A percentile compares a stretch with the other conserved stretches of the same genome.
These are phyloP conservation scores for Limnomonas spitsbergensis DNA, from an alignment of 139 green algal species.

Conservation along the genomic window DNA sequence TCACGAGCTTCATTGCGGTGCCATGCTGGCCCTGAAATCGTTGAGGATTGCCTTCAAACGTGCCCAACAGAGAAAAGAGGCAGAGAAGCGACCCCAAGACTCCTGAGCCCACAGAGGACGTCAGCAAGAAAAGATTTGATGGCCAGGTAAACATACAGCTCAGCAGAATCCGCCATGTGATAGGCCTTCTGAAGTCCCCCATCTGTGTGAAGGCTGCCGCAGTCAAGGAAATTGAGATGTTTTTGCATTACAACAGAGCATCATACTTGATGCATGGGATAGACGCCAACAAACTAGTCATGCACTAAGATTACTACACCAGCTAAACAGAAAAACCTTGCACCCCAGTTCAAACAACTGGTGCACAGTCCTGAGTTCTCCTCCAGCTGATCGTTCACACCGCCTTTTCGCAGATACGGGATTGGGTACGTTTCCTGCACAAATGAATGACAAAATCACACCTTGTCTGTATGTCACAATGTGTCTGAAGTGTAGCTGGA, in stretches of 20 bases:
- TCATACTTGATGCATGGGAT: neutral
- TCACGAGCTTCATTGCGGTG: no score
- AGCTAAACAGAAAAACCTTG: no score
- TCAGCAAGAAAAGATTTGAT: constrained; percentile 53
- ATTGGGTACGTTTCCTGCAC: neutral
- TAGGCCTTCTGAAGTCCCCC: neutral
- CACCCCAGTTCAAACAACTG: no score
- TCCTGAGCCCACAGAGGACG: constrained; percentile 55
- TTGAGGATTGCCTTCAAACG: no score
- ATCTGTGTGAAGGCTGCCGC: no score
- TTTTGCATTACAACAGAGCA: neutral
- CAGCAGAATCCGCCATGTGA: neutral
- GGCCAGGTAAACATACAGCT: constrained; percentile 29
- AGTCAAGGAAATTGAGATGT: neutral
- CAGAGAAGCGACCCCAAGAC: constrained; percentile 49
- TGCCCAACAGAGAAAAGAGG: constrained; percentile 41
- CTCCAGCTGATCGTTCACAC: no score
- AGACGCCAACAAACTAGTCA: no score
- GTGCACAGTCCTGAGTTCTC: no score
- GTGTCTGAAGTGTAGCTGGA: no score
- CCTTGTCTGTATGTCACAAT: neutral
- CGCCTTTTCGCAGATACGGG: neutral
- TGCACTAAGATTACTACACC: no score
- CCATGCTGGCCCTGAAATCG: no score
- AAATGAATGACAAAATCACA: neutral